phyloP scores from a whole-genome alignment of 345 rosid genomes.

The Camelina hispida region DNA sequence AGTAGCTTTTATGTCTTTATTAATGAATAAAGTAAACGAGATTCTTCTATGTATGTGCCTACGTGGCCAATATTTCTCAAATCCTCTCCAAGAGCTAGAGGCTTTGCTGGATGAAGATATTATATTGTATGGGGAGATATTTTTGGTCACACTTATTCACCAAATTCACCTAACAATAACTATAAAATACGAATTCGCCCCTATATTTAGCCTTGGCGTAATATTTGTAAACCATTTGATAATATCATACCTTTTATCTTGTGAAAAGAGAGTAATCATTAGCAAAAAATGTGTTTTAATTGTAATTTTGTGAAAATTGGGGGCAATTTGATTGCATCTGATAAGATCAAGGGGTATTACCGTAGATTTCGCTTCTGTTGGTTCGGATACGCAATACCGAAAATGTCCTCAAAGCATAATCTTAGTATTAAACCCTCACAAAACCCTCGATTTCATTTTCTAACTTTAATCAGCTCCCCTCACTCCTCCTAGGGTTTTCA shows the following conservation, averaged over 20 bases:
- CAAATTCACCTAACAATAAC: neutral
- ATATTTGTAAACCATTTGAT: neutral
- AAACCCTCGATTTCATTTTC: slow-evolving; percentile 34
- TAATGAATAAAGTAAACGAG: slow-evolving; percentile 1
- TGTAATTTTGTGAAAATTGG: neutral
- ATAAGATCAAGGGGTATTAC: slow-evolving; percentile 15
- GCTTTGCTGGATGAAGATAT: neutral
- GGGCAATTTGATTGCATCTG: slow-evolving; percentile 12
- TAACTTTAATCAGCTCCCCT: slow-evolving; percentile 5
- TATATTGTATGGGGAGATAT: neutral
- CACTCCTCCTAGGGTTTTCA: slow-evolving; percentile 38
- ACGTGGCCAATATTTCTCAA: neutral
- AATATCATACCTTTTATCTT: neutral
- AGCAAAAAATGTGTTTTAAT: neutral
- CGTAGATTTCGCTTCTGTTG: neutral
- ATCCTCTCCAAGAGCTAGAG: neutral
- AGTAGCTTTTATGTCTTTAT: too few relatives aligned
- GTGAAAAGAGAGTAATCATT: neutral
- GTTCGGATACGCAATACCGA: neutral
- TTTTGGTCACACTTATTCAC: too few relatives aligned
- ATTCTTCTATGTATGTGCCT: neutral
- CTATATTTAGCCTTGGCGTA: neutral
- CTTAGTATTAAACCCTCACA: slow-evolving; percentile 37
- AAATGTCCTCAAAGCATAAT: slow-evolving; percentile 2
- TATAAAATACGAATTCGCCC: neutral